phyloP scores from a whole-genome alignment of 2,329 filamentous ascomycete genomes.

The Metarhizium sp. region DNA sequence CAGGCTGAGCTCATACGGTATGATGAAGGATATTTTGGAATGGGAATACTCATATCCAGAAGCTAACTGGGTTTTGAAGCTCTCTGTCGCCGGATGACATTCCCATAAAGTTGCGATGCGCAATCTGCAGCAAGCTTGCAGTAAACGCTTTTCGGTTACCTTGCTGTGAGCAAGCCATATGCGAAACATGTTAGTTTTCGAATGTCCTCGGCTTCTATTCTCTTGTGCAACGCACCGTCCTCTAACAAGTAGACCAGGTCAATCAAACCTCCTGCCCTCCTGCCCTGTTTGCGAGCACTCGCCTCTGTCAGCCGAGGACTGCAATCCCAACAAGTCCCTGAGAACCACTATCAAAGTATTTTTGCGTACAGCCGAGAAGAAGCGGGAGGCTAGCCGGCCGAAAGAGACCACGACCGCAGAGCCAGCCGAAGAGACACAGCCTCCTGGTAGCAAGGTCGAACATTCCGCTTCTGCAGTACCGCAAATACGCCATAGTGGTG shows the following conservation, averaged over 20 bases:
- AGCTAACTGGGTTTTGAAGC: conserved; percentile 33
- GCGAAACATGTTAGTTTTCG: conserved; percentile 60
- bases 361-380: conserved; percentile 83
- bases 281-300: conserved; percentile 93
- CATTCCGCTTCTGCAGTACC: not conserved
- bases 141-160: conserved; percentile 85
- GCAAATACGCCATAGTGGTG: not conserved
- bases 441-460: conserved; percentile 5
- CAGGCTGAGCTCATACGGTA: conserved; percentile 52
- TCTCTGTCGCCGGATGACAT: conserved; percentile 74
- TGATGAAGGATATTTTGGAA: conserved; percentile 5
- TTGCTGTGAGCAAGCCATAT: conserved; percentile 93
- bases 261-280: conserved; percentile 63
- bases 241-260: conserved; percentile 41
- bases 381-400: conserved; percentile 57
- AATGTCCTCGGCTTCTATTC: not conserved
- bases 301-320: conserved; percentile 76
- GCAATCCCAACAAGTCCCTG: conserved; percentile 82
- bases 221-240: not conserved
- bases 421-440: conserved; percentile 31
- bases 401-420: conserved; percentile 36
- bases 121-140: conserved; percentile 83
- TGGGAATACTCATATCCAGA: not conserved
- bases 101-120: conserved; percentile 92
- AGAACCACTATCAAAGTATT: conserved; percentile 89